A percentile compares a stretch with the other conserved stretches of the same genome.
phyloP scores from a whole-genome alignment of 371 early-diverging fungal species.

The Dichotomocladium elegans region DNA sequence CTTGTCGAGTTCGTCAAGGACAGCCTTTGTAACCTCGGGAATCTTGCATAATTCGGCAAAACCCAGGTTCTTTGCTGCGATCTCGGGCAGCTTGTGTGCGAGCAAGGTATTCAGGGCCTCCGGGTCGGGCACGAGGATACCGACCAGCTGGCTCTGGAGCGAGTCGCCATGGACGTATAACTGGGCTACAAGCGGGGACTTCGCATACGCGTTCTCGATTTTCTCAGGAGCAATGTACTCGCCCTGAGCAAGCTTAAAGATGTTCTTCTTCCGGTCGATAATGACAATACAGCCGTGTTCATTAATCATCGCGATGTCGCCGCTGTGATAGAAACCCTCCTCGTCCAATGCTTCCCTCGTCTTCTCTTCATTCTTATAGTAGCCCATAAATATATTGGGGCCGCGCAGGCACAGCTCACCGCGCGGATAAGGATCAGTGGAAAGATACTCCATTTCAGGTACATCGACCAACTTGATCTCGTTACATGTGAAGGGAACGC shows the following conservation, averaged over 20 bases:
- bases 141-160: conserved; percentile 73
- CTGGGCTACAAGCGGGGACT: conserved; percentile 60
- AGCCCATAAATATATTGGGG: conserved; percentile 70
- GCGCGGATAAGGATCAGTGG: conserved; percentile 75
- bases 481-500: conserved; percentile 53
- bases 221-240: conserved; percentile 99
- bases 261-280: conserved; percentile 96
- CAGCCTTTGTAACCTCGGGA: conserved; percentile 49
- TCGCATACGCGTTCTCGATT: conserved; percentile 70
- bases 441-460: conserved; percentile 84
- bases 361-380: conserved; percentile 80
- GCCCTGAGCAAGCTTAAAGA: conserved; percentile 91
- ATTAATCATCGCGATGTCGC: conserved; percentile 85
- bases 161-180: conserved; percentile 83
- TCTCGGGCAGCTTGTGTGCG: neutral
- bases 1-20: conserved; percentile 58
- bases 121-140: conserved; percentile 79
- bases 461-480: conserved; percentile 89
- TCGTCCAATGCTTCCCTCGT: conserved; percentile 77
- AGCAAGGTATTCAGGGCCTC: conserved; percentile 42
- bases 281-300: conserved; percentile 66
- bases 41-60: conserved; percentile 50
- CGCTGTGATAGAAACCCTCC: conserved; percentile 93
- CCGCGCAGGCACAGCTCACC: conserved; percentile 95
- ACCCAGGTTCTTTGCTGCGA: conserved; percentile 19